Conservation (phyloP, 495 filamentous ascomycete species). For the Penicillium atrosanguineum region DNA sequence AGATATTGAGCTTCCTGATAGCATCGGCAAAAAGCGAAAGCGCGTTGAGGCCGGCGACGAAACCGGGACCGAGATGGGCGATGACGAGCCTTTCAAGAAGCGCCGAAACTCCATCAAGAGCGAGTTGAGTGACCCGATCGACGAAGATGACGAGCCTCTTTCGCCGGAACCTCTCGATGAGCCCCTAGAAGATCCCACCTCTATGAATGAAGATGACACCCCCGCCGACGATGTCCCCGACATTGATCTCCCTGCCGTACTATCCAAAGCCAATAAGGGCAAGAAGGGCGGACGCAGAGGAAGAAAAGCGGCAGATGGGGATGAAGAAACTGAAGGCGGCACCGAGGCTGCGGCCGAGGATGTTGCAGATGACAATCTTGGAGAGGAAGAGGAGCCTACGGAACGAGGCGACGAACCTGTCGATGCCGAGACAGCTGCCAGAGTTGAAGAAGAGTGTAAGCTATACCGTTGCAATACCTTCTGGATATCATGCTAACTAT, state of each 20-base stretch:
- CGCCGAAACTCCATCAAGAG: constrained; percentile 46
- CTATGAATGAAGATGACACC: constrained; percentile 35
- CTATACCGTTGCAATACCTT: constrained; percentile 8
- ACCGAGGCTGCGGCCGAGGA: constrained; percentile 26
- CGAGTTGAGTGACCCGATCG: constrained; percentile 42
- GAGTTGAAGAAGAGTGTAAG: constrained; percentile 70
- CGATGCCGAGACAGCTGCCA: constrained; percentile 39
- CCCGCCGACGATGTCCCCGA: constrained; percentile 39
- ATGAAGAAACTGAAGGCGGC: constrained; percentile 36
- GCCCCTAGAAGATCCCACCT: constrained; percentile 21
- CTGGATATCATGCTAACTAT: constrained; percentile 2
- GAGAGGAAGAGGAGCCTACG: constrained; percentile 45
- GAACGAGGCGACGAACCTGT: constrained; percentile 43
- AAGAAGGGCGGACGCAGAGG: constrained; percentile 48
- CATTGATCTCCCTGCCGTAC: constrained; percentile 29
- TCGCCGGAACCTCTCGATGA: constrained; percentile 29
- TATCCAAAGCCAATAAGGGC: constrained; percentile 36
- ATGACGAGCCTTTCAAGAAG: constrained; percentile 44
- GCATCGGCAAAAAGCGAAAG: constrained; percentile 48
- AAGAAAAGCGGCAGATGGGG: constrained; percentile 36
- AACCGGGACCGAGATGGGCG: constrained; percentile 38
- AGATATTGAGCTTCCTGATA: constrained; percentile 31
- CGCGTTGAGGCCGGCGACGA: constrained; percentile 42
- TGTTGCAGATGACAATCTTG: constrained; percentile 34
- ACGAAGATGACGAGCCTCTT: constrained; percentile 19